Percentiles rank a stretch among this genome's conserved stretches.
phyloP scores from a whole-genome alignment of 805 yeast species.

The Lachancea thermotolerans region DNA sequence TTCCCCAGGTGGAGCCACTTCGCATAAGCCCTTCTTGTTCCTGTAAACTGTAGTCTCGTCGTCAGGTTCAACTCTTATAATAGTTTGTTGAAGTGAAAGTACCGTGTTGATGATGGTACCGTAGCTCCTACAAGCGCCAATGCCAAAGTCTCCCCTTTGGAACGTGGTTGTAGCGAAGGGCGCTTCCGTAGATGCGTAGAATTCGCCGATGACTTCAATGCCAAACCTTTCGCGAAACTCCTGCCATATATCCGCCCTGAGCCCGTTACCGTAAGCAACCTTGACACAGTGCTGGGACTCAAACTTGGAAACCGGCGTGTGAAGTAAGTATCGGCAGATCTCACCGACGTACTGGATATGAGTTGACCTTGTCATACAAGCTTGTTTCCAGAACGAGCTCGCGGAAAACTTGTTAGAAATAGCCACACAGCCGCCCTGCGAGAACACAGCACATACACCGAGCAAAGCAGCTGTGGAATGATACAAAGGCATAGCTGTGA shows the following conservation, averaged over 20 bases:
- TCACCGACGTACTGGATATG: conserved; percentile 93
- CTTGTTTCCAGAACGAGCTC: conserved; percentile 85
- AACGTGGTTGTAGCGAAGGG: conserved; percentile 81
- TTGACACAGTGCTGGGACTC: conserved; percentile 54
- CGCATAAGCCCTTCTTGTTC: conserved; percentile 60
- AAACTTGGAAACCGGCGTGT: conserved; percentile 57
- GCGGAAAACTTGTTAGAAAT: conserved; percentile 78
- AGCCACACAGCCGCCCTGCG: conserved; percentile 68
- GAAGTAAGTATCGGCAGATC: conserved; percentile 77
- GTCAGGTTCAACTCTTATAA: conserved; percentile 73
- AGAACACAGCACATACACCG: conserved; percentile 66
- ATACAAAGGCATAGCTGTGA: conserved; percentile 92
- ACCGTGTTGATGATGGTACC: conserved; percentile 52
- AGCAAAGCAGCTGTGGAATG: conserved; percentile 90
- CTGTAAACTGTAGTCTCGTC: conserved; percentile 69
- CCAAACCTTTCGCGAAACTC: conserved; percentile 72
- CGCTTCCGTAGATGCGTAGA: conserved; percentile 89
- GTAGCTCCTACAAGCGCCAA: conserved; percentile 83
- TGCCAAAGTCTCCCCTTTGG: conserved; percentile 71
- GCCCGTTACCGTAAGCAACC: conserved; percentile 86
- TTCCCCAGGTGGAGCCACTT: conserved; percentile 47
- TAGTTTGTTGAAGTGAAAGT: conserved; percentile 46
- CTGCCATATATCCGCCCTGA: conserved; percentile 83
- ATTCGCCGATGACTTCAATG: conserved; percentile 75
- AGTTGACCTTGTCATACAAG: conserved; percentile 60